Evolutionary conservation across 129 eudicot species (phyloP).

Genomic region (Centaurea solstitialis): DNA sequence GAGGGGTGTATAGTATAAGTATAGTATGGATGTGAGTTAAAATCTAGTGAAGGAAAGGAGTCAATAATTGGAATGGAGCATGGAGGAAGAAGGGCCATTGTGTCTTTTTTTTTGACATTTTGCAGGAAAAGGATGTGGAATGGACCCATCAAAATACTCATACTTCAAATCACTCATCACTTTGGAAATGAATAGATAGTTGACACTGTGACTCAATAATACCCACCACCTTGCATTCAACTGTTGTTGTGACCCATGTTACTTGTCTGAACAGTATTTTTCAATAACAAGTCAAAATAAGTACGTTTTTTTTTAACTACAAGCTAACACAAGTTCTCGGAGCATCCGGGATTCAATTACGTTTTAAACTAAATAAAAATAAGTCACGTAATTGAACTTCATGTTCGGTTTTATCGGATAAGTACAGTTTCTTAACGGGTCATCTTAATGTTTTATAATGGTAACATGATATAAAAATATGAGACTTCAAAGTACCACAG

Average conservation of each 20-base stretch:
- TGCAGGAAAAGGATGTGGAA: constrained; percentile 18
- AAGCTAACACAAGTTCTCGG: no score
- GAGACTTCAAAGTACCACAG: not conserved
- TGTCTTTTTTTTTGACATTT: constrained; percentile 22
- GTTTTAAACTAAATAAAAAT: no score
- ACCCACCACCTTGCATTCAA: not conserved
- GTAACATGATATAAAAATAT: no score
- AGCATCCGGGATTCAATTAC: no score
- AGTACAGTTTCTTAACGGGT: not conserved
- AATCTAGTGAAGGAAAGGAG: constrained; percentile 6
- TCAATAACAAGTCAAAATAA: not conserved
- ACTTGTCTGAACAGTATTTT: not conserved
- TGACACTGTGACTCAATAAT: constrained; percentile 17
- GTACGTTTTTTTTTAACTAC: no score
- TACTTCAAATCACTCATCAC: constrained; percentile 29
- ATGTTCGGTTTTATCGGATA: not conserved
- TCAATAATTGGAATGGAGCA: constrained; percentile 18
- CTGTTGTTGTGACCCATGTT: not conserved
- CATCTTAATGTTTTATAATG: no score
- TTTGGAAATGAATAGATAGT: constrained; percentile 32
- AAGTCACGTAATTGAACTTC: not conserved
- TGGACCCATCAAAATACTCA: constrained; percentile 25
- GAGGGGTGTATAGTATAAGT: not conserved
- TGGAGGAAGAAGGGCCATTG: constrained; percentile 11
- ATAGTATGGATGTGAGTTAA: constrained; percentile 1